phyloP scores from a whole-genome alignment of 345 rosid species.

The Barbarea vulgaris region DNA sequence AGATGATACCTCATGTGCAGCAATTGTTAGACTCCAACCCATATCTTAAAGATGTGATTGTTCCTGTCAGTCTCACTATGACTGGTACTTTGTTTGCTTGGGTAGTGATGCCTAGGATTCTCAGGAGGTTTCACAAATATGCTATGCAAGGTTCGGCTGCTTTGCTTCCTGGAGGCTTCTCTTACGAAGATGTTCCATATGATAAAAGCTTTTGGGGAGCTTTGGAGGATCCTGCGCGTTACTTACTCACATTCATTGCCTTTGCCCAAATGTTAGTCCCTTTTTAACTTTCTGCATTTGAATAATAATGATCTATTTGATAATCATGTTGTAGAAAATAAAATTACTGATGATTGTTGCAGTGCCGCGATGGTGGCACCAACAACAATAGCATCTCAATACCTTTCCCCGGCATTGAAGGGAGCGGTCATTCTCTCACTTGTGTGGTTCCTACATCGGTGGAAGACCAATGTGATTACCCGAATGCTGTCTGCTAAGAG shows the following conservation, averaged over 20 bases:
- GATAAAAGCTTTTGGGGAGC: conserved; percentile 91
- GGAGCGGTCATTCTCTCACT: conserved; percentile 79
- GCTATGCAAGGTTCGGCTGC: conserved; percentile 54
- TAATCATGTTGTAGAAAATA: background rate
- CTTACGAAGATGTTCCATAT: conserved; percentile 56
- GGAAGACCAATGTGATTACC: conserved; percentile 76
- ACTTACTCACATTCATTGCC: conserved; percentile 75
- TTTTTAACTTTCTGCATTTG: conserved; percentile 9
- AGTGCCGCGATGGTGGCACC: conserved; percentile 93
- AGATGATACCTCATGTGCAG: conserved; percentile 59
- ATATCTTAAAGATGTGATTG: conserved; percentile 58
- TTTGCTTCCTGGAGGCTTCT: conserved; percentile 49
- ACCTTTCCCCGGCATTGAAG: conserved; percentile 64
- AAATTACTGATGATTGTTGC: conserved; percentile 14
- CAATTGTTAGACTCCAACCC: conserved; percentile 69
- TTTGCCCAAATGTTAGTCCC: conserved; percentile 73
- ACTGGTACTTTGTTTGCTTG: conserved; percentile 71
- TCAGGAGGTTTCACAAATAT: conserved; percentile 75
- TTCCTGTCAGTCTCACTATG: conserved; percentile 63
- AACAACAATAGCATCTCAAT: conserved; percentile 69
- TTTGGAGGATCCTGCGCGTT: conserved; percentile 88
- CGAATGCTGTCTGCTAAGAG: conserved; percentile 53
- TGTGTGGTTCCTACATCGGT: conserved; percentile 86
- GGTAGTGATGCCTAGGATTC: conserved; percentile 80
- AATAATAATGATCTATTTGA: background rate